Evolutionary conservation across 2,329 filamentous ascomycete species (phyloP), one percentile per base, ranked within the genome.

Genomic region (Botryotinia narcissicola): DNA sequence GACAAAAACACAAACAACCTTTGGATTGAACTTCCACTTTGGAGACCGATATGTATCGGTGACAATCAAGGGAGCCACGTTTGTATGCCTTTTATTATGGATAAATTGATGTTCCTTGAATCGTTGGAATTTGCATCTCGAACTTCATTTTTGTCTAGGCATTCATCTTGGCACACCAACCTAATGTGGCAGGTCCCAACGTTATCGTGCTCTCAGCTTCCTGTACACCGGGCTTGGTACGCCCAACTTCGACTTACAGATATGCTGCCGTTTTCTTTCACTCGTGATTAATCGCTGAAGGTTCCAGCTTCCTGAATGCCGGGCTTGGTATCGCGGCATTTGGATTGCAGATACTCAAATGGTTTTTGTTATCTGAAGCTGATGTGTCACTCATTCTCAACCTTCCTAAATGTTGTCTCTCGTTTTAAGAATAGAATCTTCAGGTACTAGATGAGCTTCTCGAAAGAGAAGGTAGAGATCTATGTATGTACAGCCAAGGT

Each of bases 141-240:
- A 4, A 25, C 46, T 40, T 67, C 46, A 20, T 20, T 67, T 35
- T 32, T 48, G 12, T 22, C 22, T 10, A n/a, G n/a, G 3, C 9
- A 29, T 40, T 14, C 4, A 25, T 29, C 18, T 68, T 68, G 64
- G 64, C 64, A 25, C 32, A n/a, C 66, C 66, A 68, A 57, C 48
- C 35, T 8, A 32, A 68, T 57, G 7, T 32, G 66, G 66, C 35
- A 68, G 66, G 48, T 57, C 48, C 5, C 35, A 57, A 57, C 35
- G 46, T 68, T 68, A 68, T 57, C 66, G 12, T n/a, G 25, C 25
- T 54, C 35, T 16, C 44, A 42, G 40, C 44, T 64, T 63, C 42
- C 69, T 54, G 4, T 5, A n/a, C 40, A 29, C 69, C 44, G 59
- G 59, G 69, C 69, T 62, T 62, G 57, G 57, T 62, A 37, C 25